Percentiles rank a stretch among this genome's conserved stretches.
Evolutionary conservation across 805 yeast species (phyloP).

Genomic region (Teunomyces barrocoloradensis): DNA sequence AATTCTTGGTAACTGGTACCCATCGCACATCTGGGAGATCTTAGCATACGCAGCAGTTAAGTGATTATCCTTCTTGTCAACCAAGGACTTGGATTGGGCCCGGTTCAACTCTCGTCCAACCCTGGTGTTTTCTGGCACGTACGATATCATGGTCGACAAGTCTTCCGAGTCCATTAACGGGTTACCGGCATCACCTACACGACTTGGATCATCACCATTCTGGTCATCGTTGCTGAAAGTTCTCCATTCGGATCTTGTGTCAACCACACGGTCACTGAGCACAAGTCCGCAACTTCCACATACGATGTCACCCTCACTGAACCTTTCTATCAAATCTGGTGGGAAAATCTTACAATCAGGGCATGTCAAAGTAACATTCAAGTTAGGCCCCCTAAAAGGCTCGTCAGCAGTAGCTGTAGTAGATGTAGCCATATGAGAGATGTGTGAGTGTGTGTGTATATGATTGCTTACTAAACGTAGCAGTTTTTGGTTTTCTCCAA

Average conservation of each 20-base stretch:
- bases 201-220: slow-evolving; percentile 96
- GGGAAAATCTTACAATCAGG: slow-evolving; percentile 97
- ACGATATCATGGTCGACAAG: slow-evolving; percentile 87
- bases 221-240: slow-evolving; percentile 97
- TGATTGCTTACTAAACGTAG: not conserved
- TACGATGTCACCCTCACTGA: slow-evolving; percentile 97
- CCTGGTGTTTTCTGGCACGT: slow-evolving; percentile 79
- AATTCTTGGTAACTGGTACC: slow-evolving; percentile 88
- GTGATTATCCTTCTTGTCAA: slow-evolving; percentile 85
- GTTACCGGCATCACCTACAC: slow-evolving; percentile 97
- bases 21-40: slow-evolving; percentile 95
- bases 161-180: slow-evolving; percentile 90
- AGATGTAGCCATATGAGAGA: slow-evolving; percentile 5
- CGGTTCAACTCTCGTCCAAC: slow-evolving; percentile 87
- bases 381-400: slow-evolving; percentile 64
- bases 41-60: slow-evolving; percentile 85
- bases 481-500: not conserved
- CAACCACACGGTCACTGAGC: slow-evolving; percentile 86
- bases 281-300: slow-evolving; percentile 97
- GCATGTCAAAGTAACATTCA: slow-evolving; percentile 86
- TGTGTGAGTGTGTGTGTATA: not conserved
- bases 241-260: slow-evolving; percentile 97
- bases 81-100: slow-evolving; percentile 82
- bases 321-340: slow-evolving; percentile 91
- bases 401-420: slow-evolving; percentile 18